These are phyloP conservation scores for Coemansia sp. DNA, from an alignment of 192 early-diverging fungal species.

Conservation along the genomic window DNA sequence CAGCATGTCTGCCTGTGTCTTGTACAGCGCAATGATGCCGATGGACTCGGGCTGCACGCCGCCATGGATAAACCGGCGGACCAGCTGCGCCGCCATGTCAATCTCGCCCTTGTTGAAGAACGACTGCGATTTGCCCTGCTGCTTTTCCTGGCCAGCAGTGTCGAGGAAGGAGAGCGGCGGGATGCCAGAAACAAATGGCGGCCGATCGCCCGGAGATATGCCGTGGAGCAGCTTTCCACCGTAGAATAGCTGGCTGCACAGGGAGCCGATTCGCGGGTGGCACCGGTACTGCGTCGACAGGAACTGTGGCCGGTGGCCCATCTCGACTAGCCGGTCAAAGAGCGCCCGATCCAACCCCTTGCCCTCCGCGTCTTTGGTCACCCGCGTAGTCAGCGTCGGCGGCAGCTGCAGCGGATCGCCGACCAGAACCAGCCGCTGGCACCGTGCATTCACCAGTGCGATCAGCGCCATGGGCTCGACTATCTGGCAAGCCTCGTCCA, in stretches of 20 bases:
- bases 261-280: constrained; percentile 51
- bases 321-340: constrained; percentile 71
- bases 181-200: constrained; percentile 27
- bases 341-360: constrained; percentile 72
- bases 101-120: constrained; percentile 52
- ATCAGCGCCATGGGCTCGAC: constrained; percentile 87
- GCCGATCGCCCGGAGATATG: constrained; percentile 18
- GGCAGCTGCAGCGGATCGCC: constrained; percentile 89
- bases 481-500: constrained; percentile 88
- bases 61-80: constrained; percentile 19
- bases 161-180: constrained; percentile 53
- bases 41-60: constrained; percentile 28
- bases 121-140: constrained; percentile 47
- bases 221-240: constrained; percentile 35
- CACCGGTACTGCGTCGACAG: constrained; percentile 57
- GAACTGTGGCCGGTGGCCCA: constrained; percentile 38
- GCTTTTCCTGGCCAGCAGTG: constrained; percentile 39
- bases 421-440: constrained; percentile 69
- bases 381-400: constrained; percentile 69
- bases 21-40: constrained; percentile 54
- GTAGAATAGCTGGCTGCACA: constrained; percentile 56
- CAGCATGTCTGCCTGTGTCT: constrained; percentile 47
- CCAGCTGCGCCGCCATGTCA: constrained; percentile 39
- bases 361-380: constrained; percentile 56
- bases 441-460: constrained; percentile 65